Evolutionary conservation across 2,329 filamentous ascomycete species (phyloP).

Genomic region (Tolypocladium paradoxum): DNA sequence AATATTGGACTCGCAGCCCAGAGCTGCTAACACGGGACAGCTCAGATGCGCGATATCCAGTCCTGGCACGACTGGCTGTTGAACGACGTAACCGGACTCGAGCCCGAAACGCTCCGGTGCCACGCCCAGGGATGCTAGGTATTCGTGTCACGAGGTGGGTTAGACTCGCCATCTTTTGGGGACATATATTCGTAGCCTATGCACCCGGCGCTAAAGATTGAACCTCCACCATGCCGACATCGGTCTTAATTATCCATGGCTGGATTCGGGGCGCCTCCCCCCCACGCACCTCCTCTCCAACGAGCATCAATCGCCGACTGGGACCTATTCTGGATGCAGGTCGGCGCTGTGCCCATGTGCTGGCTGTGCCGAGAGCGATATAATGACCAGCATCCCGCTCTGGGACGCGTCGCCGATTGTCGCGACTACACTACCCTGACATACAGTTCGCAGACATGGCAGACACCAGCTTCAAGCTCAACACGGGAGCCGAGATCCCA

Average conservation of each 20-base stretch:
- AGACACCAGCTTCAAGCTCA: slow-evolving; percentile 44
- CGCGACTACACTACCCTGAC: neutral
- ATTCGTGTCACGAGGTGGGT: no score
- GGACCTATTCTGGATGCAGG: slow-evolving; percentile 1
- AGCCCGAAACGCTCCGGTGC: no score
- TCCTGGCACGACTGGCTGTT: no score
- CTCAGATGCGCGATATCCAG: neutral
- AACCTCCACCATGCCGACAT: neutral
- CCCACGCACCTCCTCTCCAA: neutral
- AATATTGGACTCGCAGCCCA: slow-evolving; percentile 1
- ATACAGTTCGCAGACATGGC: neutral
- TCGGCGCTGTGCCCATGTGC: neutral
- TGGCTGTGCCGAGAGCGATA: neutral
- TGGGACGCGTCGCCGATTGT: no score
- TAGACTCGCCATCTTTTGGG: no score
- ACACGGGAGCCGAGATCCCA: slow-evolving; percentile 52
- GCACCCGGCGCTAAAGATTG: neutral
- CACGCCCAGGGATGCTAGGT: no score
- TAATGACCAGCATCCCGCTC: neutral
- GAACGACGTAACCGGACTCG: no score
- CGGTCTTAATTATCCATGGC: slow-evolving; percentile 11
- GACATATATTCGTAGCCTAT: no score
- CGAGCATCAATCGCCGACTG: slow-evolving; percentile 4
- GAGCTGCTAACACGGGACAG: neutral
- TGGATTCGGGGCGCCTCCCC: neutral